A percentile compares a stretch with the other conserved stretches of the same genome.
Conservation (phyloP, 495 filamentous ascomycete species). For the Umbilicaria muhlenbergii region DNA sequence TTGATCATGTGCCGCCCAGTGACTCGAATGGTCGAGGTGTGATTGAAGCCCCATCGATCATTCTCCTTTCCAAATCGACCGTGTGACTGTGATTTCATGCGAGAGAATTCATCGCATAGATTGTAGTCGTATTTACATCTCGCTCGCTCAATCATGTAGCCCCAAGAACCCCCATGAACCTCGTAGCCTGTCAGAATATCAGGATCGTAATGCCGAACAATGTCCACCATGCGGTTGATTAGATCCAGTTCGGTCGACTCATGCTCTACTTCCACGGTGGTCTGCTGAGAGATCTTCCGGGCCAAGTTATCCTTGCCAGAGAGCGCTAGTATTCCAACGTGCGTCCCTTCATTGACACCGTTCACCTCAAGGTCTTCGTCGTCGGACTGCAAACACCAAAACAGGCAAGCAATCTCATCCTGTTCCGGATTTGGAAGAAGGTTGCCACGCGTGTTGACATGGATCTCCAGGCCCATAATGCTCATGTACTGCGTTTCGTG, state of each 20-base stretch:
- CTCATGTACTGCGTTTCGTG: slow-evolving; percentile 93
- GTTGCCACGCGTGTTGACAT: slow-evolving; percentile 73
- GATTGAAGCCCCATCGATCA: slow-evolving; percentile 85
- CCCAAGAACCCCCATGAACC: slow-evolving; percentile 87
- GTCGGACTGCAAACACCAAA: slow-evolving; percentile 78
- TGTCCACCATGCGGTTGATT: slow-evolving; percentile 66
- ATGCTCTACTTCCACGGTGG: slow-evolving; percentile 46
- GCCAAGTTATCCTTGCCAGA: slow-evolving; percentile 36
- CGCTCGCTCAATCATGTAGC: slow-evolving; percentile 85
- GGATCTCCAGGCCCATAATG: slow-evolving; percentile 88
- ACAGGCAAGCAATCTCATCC: slow-evolving; percentile 79
- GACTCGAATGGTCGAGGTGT: slow-evolving; percentile 70
- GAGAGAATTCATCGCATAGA: slow-evolving; percentile 76
- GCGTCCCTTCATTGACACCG: slow-evolving; percentile 32
- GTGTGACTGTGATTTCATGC: slow-evolving; percentile 68
- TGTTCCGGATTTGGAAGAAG: slow-evolving; percentile 76
- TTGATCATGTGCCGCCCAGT: slow-evolving; percentile 95
- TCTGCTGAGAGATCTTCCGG: slow-evolving; percentile 29
- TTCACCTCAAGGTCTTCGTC: slow-evolving; percentile 39
- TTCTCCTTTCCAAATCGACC: slow-evolving; percentile 72
- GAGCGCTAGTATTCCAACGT: slow-evolving; percentile 52
- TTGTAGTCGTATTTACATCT: slow-evolving; percentile 75
- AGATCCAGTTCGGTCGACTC: slow-evolving; percentile 73
- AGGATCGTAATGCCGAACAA: slow-evolving; percentile 72
- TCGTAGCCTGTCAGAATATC: slow-evolving; percentile 94